Conservation (phyloP, 2,329 filamentous ascomycete genomes). For the Tolypocladium cylindrosporum region DNA sequence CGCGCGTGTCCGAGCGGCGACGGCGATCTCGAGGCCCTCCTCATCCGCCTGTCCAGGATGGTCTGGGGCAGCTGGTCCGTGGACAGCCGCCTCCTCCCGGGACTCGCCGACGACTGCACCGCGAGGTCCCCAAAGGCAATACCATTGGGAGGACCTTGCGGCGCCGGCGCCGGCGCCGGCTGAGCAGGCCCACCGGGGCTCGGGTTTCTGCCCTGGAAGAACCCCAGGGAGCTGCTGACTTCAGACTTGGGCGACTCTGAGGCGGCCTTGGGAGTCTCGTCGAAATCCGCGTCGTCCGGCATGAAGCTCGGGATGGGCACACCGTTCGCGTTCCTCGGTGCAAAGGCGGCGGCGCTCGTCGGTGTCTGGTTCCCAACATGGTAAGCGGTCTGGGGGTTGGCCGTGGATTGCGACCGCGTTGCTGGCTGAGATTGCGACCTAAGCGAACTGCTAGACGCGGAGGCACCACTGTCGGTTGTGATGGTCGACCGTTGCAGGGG, state of each 20-base stretch:
- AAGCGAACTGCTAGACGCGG: constrained; percentile 42
- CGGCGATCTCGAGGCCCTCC: constrained; percentile 43
- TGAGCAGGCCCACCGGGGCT: constrained; percentile 12
- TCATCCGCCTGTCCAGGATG: constrained; percentile 42
- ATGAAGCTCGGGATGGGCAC: constrained; percentile 45
- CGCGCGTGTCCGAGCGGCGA: constrained; percentile 43
- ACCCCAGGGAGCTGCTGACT: constrained; percentile 24
- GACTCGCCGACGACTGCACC: constrained; percentile 18
- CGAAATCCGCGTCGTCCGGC: constrained; percentile 41
- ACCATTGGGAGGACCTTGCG: constrained; percentile 22
- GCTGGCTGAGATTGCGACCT: constrained; percentile 60
- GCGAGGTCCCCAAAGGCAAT: constrained; percentile 39
- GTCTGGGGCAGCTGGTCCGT: constrained; percentile 45
- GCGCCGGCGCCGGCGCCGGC: constrained; percentile 7
- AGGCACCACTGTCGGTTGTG: constrained; percentile 35
- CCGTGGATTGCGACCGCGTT: constrained; percentile 31
- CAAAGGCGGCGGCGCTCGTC: constrained; percentile 23
- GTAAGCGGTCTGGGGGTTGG: constrained; percentile 13
- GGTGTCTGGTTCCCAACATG: constrained; percentile 21
- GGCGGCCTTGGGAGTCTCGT: constrained; percentile 30
- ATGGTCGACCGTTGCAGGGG: constrained; percentile 44
- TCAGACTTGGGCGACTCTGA: constrained; percentile 39
- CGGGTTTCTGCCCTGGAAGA: constrained; percentile 16
- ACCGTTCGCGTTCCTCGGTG: constrained; percentile 35
- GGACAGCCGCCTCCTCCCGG: constrained; percentile 36